Evolutionary conservation across 306 rosid genomes (phyloP).

Genomic region (Pachyrhizus erosus): DNA sequence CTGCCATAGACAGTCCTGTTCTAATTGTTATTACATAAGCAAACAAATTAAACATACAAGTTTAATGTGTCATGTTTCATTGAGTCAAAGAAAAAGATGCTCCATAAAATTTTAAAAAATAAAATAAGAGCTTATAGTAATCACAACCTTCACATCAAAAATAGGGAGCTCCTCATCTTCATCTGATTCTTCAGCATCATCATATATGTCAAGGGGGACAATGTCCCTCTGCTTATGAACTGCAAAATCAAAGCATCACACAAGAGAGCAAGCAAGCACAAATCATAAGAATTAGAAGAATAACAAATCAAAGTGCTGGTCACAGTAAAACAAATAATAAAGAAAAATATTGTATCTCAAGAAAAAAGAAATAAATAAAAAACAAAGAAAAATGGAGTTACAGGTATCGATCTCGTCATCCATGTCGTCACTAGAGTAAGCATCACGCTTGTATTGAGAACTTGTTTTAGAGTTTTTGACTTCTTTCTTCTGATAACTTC

Average conservation of each 20-base stretch:
- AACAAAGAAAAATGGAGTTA: constrained; percentile 39
- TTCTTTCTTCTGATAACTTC: constrained; percentile 41
- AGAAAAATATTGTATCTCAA: no score
- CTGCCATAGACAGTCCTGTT: neutral
- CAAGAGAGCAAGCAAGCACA: constrained; percentile 5
- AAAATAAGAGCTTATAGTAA: neutral
- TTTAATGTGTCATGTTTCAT: neutral
- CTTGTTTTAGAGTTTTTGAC: constrained; percentile 46
- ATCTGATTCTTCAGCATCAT: constrained; percentile 62
- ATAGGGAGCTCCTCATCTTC: constrained; percentile 73
- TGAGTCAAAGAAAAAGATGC: neutral
- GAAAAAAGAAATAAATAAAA: neutral
- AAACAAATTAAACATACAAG: neutral
- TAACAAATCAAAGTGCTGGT: neutral
- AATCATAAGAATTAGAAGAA: neutral
- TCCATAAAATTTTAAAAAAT: neutral
- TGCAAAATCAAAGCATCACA: constrained; percentile 38
- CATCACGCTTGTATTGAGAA: constrained; percentile 26
- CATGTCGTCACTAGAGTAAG: constrained; percentile 57
- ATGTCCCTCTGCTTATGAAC: constrained; percentile 88
- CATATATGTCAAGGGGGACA: constrained; percentile 69
- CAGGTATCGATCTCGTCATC: constrained; percentile 92
- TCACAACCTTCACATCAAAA: constrained; percentile 66
- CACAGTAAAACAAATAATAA: neutral
- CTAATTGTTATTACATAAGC: neutral